Evolutionary conservation across 179 eudicot genomes (phyloP).

Genomic region (Spinacia oleracea): DNA sequence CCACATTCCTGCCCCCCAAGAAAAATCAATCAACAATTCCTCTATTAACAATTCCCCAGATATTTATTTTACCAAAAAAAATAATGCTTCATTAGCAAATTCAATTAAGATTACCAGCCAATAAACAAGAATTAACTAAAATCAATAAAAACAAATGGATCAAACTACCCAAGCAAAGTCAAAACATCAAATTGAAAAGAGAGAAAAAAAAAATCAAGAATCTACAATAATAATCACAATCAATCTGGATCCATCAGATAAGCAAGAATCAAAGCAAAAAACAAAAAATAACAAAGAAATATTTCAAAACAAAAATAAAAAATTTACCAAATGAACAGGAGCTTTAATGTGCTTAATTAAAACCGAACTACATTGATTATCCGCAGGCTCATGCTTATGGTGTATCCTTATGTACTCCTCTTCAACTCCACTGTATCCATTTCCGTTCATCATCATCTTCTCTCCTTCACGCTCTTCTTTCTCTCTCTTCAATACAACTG

Average conservation of each 20-base stretch:
- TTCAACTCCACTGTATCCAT: constrained; percentile 26
- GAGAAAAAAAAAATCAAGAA: background rate
- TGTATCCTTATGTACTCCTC: constrained; percentile 37
- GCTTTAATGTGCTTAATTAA: constrained; percentile 48
- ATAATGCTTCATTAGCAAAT: background rate
- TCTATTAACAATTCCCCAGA: background rate
- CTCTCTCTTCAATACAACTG: background rate
- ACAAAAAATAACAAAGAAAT: background rate
- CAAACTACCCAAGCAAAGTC: constrained; percentile 1
- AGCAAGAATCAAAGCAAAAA: background rate
- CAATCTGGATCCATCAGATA: constrained; percentile 11
- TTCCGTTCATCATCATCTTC: constrained; percentile 28
- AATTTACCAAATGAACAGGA: constrained; percentile 45
- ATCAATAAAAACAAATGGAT: background rate
- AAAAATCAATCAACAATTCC: background rate
- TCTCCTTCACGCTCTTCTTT: background rate
- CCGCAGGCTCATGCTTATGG: constrained; percentile 36
- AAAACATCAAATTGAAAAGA: background rate
- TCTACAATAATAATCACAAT: background rate
- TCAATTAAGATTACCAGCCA: background rate
- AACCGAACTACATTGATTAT: constrained; percentile 43
- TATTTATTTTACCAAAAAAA: background rate
- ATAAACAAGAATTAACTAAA: background rate
- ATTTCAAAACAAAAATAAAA: background rate
- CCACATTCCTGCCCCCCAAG: background rate